Base-by-base conservation (phyloP, 805 yeast genomes). In the Tetrapisispora pingtungensis region DNA sequence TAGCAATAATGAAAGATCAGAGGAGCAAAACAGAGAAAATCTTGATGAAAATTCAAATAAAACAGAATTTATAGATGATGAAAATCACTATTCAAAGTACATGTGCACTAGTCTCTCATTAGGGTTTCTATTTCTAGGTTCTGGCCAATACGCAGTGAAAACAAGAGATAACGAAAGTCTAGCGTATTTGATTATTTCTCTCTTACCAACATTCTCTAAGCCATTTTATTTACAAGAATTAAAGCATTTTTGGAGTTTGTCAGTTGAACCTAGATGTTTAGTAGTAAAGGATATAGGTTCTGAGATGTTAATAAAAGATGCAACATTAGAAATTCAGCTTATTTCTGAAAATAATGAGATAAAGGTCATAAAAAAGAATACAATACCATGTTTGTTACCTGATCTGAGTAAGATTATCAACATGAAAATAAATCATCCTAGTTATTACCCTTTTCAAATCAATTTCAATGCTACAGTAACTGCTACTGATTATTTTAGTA, bases 91-190 rank as follows among this genome's bases (percentile, higher is more conserved):
- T 59, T 93, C 95, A 0, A 76, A 78, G 47, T 84, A 76, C 55
- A 77, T 84, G 78, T 84, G 89, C 0, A 70, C 80, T 1, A 86
- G 84, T 54, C 74, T 85, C 69, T 84, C 95, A 0, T 63, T 93
- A 33, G 99, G 99, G 2, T 78, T 90, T 53, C 67, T 90, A 43
- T 89, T 90, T 57, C 61, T 93, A 32, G 96, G 96, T 0, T 93
- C 96, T 1, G 96, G 97, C 0, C 96, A 87, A 59, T 87, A 78
- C 61, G 88, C 95, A 0, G 74, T 93, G 46, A 71, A 77, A 33
- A 73, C 71, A 15, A 75, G 83, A 3, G 73, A 77, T 44, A 68
- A 82, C 10, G 56, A 58, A 34, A 52, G 52, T 24, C 43, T 57
- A 12, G 59, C 66, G 2, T 60, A 60, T 3, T 69, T 93, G 53